Base-by-base conservation (phyloP, 805 yeast species). In the Grigorovia transvaalensis region DNA sequence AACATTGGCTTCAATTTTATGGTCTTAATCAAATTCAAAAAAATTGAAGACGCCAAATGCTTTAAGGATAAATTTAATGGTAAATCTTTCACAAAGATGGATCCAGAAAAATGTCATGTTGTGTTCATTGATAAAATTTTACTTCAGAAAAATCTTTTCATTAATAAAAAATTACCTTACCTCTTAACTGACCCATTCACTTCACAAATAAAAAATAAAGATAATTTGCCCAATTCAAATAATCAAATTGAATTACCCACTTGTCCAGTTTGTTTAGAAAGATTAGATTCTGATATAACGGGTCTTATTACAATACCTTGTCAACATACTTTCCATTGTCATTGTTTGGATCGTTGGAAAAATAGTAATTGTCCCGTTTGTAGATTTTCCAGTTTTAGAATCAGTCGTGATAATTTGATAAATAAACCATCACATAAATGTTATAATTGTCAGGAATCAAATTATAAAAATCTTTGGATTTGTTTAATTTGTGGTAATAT, bases 281-380 rank as follows among this genome's bases (percentile, higher is more conserved):
- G 95, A 54, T 82, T 89, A 84, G 97, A 89, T 62, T 74, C 89
- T 1, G 79, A 78, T 20, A 72, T 85, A 4, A 81, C 95, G 0
- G 97, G 97, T 0, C 71, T 89, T 11, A 69, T 88, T 6, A 90
- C 96, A 0, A 89, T 87, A 38, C 89, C 93, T 1, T 90, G 96
- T 56, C 96, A 88, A 63, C 97, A 89, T 64, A 87, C 96, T 0
- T 89, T 88, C 66, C 96, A 89, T 65, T 89, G 96, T 58, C 85
- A 79, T 58, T 90, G 96, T 63, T 72, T 89, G 49, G 81, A 88
- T 46, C 85, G 84, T 66, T 89, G 96, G 96, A 79, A 79, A 52
- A 96, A 88, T 63, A 93, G 88, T 54, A 79, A 86, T 29, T 89
- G 97, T 63, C 96, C 96, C 0, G 90, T 89, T 2, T 89, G 96